These are phyloP conservation scores for Arabidopsis suecica DNA, from an alignment of 345 rosid genomes.

Conservation along the genomic window DNA sequence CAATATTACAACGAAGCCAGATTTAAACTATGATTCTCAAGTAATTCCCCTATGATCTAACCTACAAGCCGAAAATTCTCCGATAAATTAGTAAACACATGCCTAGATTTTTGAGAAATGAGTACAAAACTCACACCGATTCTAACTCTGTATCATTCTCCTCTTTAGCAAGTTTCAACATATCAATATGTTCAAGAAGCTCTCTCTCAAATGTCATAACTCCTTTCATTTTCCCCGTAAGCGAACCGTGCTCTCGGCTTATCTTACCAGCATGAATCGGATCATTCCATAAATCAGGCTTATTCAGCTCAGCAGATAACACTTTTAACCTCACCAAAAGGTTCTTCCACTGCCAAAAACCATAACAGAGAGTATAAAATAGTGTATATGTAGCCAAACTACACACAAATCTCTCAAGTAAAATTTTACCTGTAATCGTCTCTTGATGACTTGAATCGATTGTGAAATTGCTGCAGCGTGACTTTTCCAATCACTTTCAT, in stretches of 20 bases:
- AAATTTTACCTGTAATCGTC: constrained; percentile 72
- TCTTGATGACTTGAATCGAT: constrained; percentile 88
- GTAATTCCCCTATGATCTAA: background rate
- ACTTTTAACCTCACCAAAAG: constrained; percentile 64
- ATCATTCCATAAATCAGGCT: constrained; percentile 87
- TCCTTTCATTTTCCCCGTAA: constrained; percentile 73
- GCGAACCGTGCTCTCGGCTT: constrained; percentile 86
- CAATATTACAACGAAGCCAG: background rate
- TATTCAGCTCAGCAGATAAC: constrained; percentile 69
- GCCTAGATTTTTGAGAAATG: constrained; percentile 68
- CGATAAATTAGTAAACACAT: constrained; percentile 42
- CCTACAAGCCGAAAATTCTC: background rate
- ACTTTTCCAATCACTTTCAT: constrained; percentile 88
- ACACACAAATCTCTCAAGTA: background rate
- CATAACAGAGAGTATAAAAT: background rate
- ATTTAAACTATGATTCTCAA: background rate
- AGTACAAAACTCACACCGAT: constrained; percentile 72
- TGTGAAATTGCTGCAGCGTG: constrained; percentile 94
- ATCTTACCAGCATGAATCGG: constrained; percentile 84
- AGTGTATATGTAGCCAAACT: background rate
- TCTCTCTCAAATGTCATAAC: constrained; percentile 78
- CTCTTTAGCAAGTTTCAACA: constrained; percentile 90
- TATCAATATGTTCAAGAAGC: constrained; percentile 91
- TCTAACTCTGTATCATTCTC: constrained; percentile 89
- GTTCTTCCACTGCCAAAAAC: constrained; percentile 74